A percentile compares a stretch with the other conserved stretches of the same genome.
Evolutionary conservation across 805 yeast species (phyloP).

Genomic region (Jamesozyma spencerorum): DNA sequence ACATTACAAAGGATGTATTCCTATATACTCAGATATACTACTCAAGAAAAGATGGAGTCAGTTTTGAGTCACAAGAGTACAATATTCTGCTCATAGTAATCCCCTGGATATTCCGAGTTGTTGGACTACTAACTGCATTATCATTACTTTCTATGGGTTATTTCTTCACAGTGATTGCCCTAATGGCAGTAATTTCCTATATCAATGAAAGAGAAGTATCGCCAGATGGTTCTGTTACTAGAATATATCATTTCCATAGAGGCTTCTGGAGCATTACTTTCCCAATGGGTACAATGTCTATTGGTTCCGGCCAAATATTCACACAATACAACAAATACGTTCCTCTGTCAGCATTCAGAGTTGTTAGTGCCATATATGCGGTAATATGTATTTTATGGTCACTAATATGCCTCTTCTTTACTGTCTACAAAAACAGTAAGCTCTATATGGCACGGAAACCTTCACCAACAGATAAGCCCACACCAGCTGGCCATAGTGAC

Average conservation of each 20-base stretch:
- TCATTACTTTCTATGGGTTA: constrained; percentile 47
- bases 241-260: constrained; percentile 35
- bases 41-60: constrained; percentile 6
- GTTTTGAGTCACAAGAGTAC: constrained; percentile 7
- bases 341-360: constrained; percentile 46
- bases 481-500: too few species aligned
- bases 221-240: constrained; percentile 9
- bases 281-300: constrained; percentile 78
- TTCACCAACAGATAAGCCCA: too few species aligned
- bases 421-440: constrained; percentile 1
- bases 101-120: constrained; percentile 26
- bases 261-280: constrained; percentile 82
- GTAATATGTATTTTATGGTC: constrained; percentile 41
- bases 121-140: constrained; percentile 35
- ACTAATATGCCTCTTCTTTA: constrained; percentile 31
- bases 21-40: constrained; percentile 16
- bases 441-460: too few species aligned
- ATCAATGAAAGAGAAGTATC: constrained; percentile 16
- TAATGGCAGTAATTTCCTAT: constrained; percentile 23
- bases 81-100: constrained; percentile 16
- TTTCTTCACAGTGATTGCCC: constrained; percentile 42
- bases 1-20: constrained; percentile 40
- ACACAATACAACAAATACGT: constrained; percentile 31
- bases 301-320: constrained; percentile 48
- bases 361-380: constrained; percentile 54